A percentile compares a stretch with the other conserved stretches of the same genome.
Evolutionary conservation across 305 asterid species (phyloP).

Genomic region (Euphrasia arctica): DNA sequence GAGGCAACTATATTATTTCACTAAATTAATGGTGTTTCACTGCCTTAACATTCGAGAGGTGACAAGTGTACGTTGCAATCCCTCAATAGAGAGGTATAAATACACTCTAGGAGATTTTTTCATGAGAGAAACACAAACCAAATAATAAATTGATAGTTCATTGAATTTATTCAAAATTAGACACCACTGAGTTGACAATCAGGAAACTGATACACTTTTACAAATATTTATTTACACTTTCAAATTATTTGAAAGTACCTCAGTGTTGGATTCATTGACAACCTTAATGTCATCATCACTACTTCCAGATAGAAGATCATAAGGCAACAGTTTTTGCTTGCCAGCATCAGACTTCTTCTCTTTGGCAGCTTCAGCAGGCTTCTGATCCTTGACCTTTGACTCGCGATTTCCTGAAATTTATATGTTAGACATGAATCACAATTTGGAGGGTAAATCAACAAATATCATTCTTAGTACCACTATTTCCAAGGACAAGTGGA

Average conservation of each 20-base stretch:
- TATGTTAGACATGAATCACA: neutral
- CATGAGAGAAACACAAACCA: neutral
- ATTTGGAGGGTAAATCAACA: neutral
- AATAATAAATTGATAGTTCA: neutral
- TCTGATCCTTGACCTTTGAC: slow-evolving; percentile 24
- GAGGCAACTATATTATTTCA: neutral
- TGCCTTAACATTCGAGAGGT: neutral
- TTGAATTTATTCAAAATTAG: neutral
- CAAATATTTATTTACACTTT: slow-evolving; percentile 3
- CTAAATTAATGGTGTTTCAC: slow-evolving; percentile 1
- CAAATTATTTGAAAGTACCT: slow-evolving; percentile 36
- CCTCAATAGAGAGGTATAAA: neutral
- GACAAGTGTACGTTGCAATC: neutral
- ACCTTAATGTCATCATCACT: too few relatives aligned
- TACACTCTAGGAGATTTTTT: neutral
- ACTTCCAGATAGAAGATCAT: slow-evolving; percentile 37
- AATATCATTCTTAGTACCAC: slow-evolving; percentile 37
- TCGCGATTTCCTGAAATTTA: slow-evolving; percentile 44
- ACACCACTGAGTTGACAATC: neutral
- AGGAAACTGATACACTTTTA: neutral
- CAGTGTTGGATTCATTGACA: slow-evolving; percentile 40
- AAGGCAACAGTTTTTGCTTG: slow-evolving; percentile 56
- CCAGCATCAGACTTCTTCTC: slow-evolving; percentile 45
- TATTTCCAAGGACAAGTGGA: slow-evolving; percentile 35
- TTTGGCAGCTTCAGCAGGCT: slow-evolving; percentile 38